phyloP scores from a whole-genome alignment of 441 rosid genomes.

The Francoa sonchifolia region DNA sequence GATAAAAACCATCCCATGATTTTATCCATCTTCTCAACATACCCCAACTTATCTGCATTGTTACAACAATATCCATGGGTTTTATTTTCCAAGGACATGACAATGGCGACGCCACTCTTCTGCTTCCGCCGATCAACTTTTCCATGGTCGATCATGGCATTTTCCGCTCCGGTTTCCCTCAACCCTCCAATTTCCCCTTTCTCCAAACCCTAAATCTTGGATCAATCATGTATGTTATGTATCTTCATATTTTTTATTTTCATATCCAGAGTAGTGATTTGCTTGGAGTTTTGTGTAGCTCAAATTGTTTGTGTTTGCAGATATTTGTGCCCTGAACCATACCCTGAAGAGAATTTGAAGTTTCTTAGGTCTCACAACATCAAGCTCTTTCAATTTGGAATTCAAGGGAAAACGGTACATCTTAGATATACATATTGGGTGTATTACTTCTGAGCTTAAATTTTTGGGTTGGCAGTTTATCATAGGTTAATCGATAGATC shows the following conservation, averaged over 20 bases:
- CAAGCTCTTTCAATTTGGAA: constrained; percentile 66
- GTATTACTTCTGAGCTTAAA: too few relatives aligned
- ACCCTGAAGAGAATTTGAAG: constrained; percentile 61
- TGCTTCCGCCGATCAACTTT: constrained; percentile 55
- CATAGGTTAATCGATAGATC: too few relatives aligned
- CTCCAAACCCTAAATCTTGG: constrained; percentile 59
- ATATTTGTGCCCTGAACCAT: constrained; percentile 77
- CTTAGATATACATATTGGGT: background rate
- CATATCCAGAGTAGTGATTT: too few relatives aligned
- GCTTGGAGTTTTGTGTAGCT: background rate
- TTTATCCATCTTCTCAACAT: too few relatives aligned
- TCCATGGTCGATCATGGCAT: constrained; percentile 75
- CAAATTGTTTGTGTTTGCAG: constrained; percentile 22
- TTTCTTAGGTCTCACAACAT: constrained; percentile 47
- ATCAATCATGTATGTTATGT: constrained; percentile 47
- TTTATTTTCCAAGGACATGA: constrained; percentile 18
- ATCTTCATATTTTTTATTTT: too few relatives aligned
- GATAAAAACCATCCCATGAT: too few relatives aligned
- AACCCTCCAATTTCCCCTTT: constrained; percentile 41
- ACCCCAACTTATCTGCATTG: too few relatives aligned
- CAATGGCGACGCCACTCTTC: constrained; percentile 15
- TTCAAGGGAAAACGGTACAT: constrained; percentile 71
- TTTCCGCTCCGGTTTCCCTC: constrained; percentile 64
- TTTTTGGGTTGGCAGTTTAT: too few relatives aligned
- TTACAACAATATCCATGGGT: too few relatives aligned